phyloP scores from a whole-genome alignment of 371 early-diverging fungal genomes.

The Chytridium lagenaria region DNA sequence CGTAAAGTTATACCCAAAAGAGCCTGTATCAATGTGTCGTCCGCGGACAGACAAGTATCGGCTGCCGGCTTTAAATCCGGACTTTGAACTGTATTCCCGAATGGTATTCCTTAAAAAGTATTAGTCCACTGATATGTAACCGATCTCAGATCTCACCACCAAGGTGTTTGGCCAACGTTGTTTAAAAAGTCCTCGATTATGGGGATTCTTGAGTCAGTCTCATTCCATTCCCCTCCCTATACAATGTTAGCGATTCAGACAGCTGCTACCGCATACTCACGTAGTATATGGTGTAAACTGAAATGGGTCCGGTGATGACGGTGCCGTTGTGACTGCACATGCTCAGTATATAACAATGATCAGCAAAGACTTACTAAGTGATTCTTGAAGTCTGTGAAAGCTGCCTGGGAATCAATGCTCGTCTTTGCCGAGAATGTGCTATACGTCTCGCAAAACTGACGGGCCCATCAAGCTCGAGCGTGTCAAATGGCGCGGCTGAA shows the following conservation, averaged over 20 bases:
- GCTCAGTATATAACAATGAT: background rate
- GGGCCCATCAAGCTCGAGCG: no score
- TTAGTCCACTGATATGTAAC: background rate
- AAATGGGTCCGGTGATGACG: background rate
- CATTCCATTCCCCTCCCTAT: slow-evolving; percentile 11
- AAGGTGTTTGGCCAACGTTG: slow-evolving; percentile 4
- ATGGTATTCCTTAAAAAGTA: slow-evolving; percentile 13
- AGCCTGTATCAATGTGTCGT: background rate
- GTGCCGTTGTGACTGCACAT: background rate
- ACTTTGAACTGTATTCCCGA: background rate
- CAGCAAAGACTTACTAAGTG: background rate
- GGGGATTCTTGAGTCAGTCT: slow-evolving; percentile 9
- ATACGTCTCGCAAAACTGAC: no score
- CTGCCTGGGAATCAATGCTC: background rate
- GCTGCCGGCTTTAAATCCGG: background rate
- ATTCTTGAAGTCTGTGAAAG: background rate
- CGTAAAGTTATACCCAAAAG: slow-evolving; percentile 4
- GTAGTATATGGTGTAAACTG: background rate
- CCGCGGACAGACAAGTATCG: background rate
- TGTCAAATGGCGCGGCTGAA: no score
- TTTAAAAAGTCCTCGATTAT: slow-evolving; percentile 10
- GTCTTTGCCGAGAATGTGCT: no score
- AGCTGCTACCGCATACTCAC: background rate
- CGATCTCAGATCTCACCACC: background rate
- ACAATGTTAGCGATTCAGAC: background rate